Conservation (phyloP, 2,329 filamentous ascomycete genomes). For the Biscogniauxia marginata region DNA sequence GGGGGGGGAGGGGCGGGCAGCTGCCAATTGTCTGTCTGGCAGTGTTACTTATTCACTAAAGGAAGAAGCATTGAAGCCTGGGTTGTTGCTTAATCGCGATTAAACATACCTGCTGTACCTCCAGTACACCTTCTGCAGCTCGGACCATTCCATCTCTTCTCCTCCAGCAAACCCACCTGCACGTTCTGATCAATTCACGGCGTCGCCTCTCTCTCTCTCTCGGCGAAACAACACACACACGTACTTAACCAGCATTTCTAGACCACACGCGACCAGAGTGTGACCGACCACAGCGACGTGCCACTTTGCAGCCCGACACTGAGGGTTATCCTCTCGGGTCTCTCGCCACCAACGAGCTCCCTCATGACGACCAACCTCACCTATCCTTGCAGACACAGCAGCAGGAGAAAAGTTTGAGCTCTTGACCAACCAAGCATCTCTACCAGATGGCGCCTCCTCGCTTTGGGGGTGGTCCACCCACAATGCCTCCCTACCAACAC, state of each 20-base stretch:
- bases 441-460: slow-evolving; percentile 39
- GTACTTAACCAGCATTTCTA: background rate
- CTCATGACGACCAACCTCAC: slow-evolving; percentile 20
- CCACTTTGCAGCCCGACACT: background rate
- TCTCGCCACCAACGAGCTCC: background rate
- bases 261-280: background rate
- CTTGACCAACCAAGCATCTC: slow-evolving; percentile 9
- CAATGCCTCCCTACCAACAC: slow-evolving; percentile 46
- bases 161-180: background rate
- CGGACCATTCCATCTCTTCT: background rate
- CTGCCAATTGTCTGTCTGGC: background rate
- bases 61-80: background rate
- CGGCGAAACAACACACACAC: background rate
- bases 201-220: background rate
- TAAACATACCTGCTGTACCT: background rate
- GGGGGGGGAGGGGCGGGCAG: too few relatives aligned
- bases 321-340: slow-evolving; percentile 10
- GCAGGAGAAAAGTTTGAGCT: slow-evolving; percentile 16
- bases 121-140: background rate
- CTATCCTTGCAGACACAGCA: slow-evolving; percentile 5
- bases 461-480: slow-evolving; percentile 47
- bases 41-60: too few relatives aligned
- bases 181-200: background rate
- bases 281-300: background rate
- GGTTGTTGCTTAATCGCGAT: background rate